A percentile compares a stretch with the other conserved stretches of the same genome.
These are phyloP conservation scores for Wallacemonas sp. DNA, from an alignment of 208 protist species.

Conservation along the genomic window DNA sequence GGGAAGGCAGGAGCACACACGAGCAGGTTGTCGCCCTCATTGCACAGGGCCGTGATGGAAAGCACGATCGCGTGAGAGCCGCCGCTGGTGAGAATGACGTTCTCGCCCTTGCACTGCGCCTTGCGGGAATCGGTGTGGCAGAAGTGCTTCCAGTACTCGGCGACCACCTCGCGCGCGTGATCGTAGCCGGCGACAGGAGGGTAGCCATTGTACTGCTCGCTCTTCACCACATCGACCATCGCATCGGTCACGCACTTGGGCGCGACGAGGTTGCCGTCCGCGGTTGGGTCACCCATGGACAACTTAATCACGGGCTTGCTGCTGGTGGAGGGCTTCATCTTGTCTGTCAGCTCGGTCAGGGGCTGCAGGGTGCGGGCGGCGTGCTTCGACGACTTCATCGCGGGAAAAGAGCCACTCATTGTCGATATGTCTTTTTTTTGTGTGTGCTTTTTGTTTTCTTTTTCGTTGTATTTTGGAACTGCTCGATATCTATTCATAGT, in stretches of 20 bases:
- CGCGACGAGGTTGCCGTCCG: constrained; percentile 72
- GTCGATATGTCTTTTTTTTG: not conserved
- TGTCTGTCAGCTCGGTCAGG: constrained; percentile 38
- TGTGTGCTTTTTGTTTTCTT: not conserved
- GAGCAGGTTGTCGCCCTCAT: constrained; percentile 82
- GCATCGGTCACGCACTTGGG: constrained; percentile 31
- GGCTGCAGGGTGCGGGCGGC: constrained; percentile 48
- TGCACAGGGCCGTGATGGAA: constrained; percentile 51
- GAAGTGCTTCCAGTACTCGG: constrained; percentile 22
- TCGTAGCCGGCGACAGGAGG: constrained; percentile 29
- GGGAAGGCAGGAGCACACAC: constrained; percentile 85
- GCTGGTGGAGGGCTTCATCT: constrained; percentile 41
- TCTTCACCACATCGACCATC: constrained; percentile 33
- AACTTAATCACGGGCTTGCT: constrained; percentile 19
- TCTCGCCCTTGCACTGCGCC: constrained; percentile 32
- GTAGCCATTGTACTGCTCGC: constrained; percentile 47
- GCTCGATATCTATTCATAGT: not conserved
- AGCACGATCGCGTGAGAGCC: constrained; percentile 84
- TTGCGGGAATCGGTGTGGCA: constrained; percentile 2
- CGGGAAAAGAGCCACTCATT: constrained; percentile 19
- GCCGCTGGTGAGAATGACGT: constrained; percentile 67
- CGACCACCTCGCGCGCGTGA: constrained; percentile 30
- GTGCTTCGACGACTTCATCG: constrained; percentile 33
- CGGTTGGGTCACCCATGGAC: constrained; percentile 68
- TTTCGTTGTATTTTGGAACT: not conserved